A percentile compares a stretch with the other conserved stretches of the same genome.
Evolutionary conservation across 2,329 filamentous ascomycete genomes (phyloP).

Genomic region (Colletotrichum chlorophyti): DNA sequence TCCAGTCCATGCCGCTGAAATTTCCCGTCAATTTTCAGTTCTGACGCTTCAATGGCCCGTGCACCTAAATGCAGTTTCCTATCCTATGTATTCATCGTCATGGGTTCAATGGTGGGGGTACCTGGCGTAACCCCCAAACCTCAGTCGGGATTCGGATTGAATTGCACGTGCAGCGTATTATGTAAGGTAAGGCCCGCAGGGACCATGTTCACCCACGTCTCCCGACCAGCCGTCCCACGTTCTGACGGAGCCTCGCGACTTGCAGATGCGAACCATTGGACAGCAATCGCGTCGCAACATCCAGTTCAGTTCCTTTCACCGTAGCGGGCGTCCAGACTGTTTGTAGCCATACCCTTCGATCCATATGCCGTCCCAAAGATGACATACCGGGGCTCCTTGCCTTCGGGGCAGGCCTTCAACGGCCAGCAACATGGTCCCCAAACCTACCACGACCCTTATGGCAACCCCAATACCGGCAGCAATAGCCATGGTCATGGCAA

Average conservation of each 20-base stretch:
- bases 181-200: conserved; percentile 15
- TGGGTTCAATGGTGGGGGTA: too few species aligned
- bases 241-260: conserved; percentile 20
- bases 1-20: too few species aligned
- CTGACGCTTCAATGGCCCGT: too few species aligned
- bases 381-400: conserved; percentile 46
- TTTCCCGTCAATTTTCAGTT: too few species aligned
- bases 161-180: conserved; percentile 25
- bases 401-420: conserved; percentile 47
- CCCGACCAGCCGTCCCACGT: conserved; percentile 6
- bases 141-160: not conserved
- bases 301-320: conserved; percentile 15
- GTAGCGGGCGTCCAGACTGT: conserved; percentile 15
- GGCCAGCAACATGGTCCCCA: conserved; percentile 40
- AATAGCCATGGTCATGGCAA: conserved; percentile 28
- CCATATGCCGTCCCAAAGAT: conserved; percentile 37
- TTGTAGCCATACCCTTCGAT: conserved; percentile 21
- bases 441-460: conserved; percentile 17
- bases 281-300: conserved; percentile 27
- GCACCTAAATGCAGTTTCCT: too few species aligned
- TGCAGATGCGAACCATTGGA: conserved; percentile 24
- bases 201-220: not conserved
- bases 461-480: conserved; percentile 10
- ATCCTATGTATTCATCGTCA: too few species aligned
- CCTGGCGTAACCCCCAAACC: too few species aligned